Conservation (phyloP, 208 protist genomes). For the Leishmania major region DNA sequence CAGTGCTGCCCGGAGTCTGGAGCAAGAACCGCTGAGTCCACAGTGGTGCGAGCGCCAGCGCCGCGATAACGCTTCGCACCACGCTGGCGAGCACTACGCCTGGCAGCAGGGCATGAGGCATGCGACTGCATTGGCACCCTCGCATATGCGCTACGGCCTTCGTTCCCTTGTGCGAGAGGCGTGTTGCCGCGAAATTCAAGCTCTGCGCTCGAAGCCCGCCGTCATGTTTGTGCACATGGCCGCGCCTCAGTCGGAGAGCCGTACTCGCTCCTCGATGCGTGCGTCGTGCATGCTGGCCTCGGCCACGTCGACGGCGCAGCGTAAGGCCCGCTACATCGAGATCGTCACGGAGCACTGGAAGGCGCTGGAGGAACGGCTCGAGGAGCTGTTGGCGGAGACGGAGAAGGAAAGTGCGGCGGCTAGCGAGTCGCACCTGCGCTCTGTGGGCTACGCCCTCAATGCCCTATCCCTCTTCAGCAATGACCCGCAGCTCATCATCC, state of each 20-base stretch:
- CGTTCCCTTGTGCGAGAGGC: slow-evolving; percentile 44
- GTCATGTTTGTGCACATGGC: slow-evolving; percentile 28
- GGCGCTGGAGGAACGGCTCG: slow-evolving; percentile 35
- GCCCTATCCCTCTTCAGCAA: slow-evolving; percentile 44
- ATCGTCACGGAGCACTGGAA: slow-evolving; percentile 33
- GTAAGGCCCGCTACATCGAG: slow-evolving; percentile 37
- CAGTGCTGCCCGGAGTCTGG: not conserved
- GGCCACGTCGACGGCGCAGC: slow-evolving; percentile 20
- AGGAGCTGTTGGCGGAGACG: slow-evolving; percentile 34
- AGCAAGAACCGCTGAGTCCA: slow-evolving; percentile 9
- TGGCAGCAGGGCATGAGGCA: slow-evolving; percentile 39
- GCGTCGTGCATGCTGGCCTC: slow-evolving; percentile 33
- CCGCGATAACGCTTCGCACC: slow-evolving; percentile 18
- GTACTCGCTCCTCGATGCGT: slow-evolving; percentile 27
- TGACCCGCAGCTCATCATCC: slow-evolving; percentile 29
- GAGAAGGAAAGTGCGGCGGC: slow-evolving; percentile 6
- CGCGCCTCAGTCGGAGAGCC: slow-evolving; percentile 9
- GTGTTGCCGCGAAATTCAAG: slow-evolving; percentile 32
- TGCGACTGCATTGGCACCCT: slow-evolving; percentile 5
- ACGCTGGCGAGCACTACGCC: slow-evolving; percentile 23
- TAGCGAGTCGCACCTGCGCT: slow-evolving; percentile 26
- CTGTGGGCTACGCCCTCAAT: slow-evolving; percentile 29
- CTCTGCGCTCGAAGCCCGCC: slow-evolving; percentile 36
- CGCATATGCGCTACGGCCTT: slow-evolving; percentile 39
- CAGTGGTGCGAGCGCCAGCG: slow-evolving; percentile 31